A percentile compares a stretch with the other conserved stretches of the same genome.
Conservation (phyloP, 352 stramenopile genomes). For the Phytophthora constricta region DNA sequence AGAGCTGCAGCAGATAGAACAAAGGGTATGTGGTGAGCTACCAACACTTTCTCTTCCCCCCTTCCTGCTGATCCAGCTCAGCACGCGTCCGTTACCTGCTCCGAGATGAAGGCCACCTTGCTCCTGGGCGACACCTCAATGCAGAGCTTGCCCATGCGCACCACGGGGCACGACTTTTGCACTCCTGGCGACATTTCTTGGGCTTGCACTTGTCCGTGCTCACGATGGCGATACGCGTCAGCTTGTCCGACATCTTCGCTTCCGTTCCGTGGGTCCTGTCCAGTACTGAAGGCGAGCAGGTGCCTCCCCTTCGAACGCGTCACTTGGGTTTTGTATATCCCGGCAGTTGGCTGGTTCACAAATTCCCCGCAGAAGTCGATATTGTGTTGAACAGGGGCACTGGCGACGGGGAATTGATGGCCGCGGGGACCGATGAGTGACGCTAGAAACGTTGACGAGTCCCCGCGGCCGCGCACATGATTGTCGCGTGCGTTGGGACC, state of each 20-base stretch:
- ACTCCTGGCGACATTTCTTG: slow-evolving; percentile 99
- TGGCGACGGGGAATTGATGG: slow-evolving; percentile 18
- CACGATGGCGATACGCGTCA: slow-evolving; percentile 99
- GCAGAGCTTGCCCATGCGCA: slow-evolving; percentile 99
- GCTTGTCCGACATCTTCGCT: slow-evolving; percentile 84
- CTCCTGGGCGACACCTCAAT: slow-evolving; percentile 97
- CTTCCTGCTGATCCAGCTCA: no score
- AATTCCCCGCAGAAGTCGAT: not conserved
- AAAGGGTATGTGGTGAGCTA: not conserved
- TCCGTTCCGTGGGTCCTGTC: slow-evolving; percentile 39
- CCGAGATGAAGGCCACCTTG: slow-evolving; percentile 99
- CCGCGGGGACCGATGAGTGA: slow-evolving; percentile 2
- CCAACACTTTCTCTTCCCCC: no score
- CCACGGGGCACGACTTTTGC: slow-evolving; percentile 99
- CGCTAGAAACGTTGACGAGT: slow-evolving; percentile 20
- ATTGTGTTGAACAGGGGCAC: not conserved
- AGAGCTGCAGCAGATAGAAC: slow-evolving; percentile 81
- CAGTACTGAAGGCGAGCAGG: slow-evolving; percentile 20
- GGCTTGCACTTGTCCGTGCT: slow-evolving; percentile 99
- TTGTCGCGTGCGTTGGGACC: slow-evolving; percentile 5
- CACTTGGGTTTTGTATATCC: slow-evolving; percentile 29
- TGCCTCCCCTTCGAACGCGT: slow-evolving; percentile 13
- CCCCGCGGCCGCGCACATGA: not conserved
- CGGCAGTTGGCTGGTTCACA: slow-evolving; percentile 34
- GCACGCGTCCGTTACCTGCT: slow-evolving; percentile 58